These are phyloP conservation scores for Mortierella sp. DNA, from an alignment of 371 early-diverging fungal species.

Conservation along the genomic window DNA sequence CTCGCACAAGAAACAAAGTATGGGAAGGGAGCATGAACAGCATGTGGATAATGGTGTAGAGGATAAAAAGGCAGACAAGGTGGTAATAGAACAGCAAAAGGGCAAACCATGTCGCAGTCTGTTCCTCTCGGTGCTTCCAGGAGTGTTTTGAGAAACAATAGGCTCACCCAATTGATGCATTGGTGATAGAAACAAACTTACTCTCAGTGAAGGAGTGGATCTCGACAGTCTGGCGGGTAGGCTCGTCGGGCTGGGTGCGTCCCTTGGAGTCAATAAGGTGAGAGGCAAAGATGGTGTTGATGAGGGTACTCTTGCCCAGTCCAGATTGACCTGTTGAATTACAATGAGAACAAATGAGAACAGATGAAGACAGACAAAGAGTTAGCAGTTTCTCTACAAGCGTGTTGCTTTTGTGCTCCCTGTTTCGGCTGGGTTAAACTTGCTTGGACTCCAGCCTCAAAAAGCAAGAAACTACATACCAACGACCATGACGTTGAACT, in stretches of 20 bases:
- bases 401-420: not conserved
- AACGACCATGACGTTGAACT: constrained; percentile 96
- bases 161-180: not conserved
- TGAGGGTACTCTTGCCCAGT: constrained; percentile 98
- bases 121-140: not conserved
- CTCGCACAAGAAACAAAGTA: constrained; percentile 8
- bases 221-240: constrained; percentile 87
- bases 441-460: too few relatives aligned
- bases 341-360: not conserved
- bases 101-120: not conserved
- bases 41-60: not conserved
- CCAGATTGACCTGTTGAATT: constrained; percentile 90
- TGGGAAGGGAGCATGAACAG: not conserved
- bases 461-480: constrained; percentile 65
- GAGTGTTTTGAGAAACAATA: not conserved
- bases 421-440: too few relatives aligned
- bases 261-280: constrained; percentile 91
- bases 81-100: too few relatives aligned
- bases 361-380: not conserved
- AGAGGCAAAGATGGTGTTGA: constrained; percentile 95
- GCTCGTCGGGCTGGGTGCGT: constrained; percentile 80
- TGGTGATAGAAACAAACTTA: constrained; percentile 50
- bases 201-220: constrained; percentile 87
- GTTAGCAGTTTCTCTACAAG: not conserved
- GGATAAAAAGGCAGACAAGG: not conserved